phyloP scores from a whole-genome alignment of 2,329 filamentous ascomycete species.

The Talaromyces sp. region DNA sequence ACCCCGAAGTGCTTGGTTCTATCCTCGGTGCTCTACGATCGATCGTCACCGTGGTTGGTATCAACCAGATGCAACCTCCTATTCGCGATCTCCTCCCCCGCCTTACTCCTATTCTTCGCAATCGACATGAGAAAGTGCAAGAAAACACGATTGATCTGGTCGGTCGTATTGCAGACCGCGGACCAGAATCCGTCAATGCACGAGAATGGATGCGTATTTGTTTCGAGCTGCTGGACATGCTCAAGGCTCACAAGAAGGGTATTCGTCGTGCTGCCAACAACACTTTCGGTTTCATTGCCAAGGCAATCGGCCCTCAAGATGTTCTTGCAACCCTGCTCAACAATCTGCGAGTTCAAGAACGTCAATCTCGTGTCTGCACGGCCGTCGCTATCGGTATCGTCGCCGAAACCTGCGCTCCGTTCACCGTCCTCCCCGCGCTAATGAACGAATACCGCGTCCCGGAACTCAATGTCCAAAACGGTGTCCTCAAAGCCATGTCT shows the following conservation, averaged over 20 bases:
- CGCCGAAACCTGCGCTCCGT: slow-evolving; percentile 95
- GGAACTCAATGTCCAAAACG: slow-evolving; percentile 97
- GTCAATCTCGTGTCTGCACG: slow-evolving; percentile 96
- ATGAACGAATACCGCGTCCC: slow-evolving; percentile 99
- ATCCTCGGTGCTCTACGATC: slow-evolving; percentile 92
- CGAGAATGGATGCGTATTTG: slow-evolving; percentile 99
- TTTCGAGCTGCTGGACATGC: slow-evolving; percentile 97
- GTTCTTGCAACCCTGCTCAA: slow-evolving; percentile 93
- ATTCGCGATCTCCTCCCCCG: slow-evolving; percentile 94
- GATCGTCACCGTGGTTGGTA: slow-evolving; percentile 96
- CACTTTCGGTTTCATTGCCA: slow-evolving; percentile 98
- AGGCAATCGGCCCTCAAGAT: slow-evolving; percentile 96
- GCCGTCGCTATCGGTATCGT: slow-evolving; percentile 98
- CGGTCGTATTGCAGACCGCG: slow-evolving; percentile 94
- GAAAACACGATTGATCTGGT: slow-evolving; percentile 99
- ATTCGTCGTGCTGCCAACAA: slow-evolving; percentile 98
- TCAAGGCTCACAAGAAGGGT: slow-evolving; percentile 99
- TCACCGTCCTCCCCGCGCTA: slow-evolving; percentile 94
- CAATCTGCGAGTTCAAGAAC: slow-evolving; percentile 94
- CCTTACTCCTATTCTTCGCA: slow-evolving; percentile 94
- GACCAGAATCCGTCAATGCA: slow-evolving; percentile 92
- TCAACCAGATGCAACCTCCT: slow-evolving; percentile 95
- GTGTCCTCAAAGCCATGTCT: slow-evolving; percentile 91
- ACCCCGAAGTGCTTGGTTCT: slow-evolving; percentile 93
- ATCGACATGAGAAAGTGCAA: slow-evolving; percentile 98